Evolutionary conservation across 2,329 filamentous ascomycete genomes (phyloP).

Genomic region (Fusarium sp.): DNA sequence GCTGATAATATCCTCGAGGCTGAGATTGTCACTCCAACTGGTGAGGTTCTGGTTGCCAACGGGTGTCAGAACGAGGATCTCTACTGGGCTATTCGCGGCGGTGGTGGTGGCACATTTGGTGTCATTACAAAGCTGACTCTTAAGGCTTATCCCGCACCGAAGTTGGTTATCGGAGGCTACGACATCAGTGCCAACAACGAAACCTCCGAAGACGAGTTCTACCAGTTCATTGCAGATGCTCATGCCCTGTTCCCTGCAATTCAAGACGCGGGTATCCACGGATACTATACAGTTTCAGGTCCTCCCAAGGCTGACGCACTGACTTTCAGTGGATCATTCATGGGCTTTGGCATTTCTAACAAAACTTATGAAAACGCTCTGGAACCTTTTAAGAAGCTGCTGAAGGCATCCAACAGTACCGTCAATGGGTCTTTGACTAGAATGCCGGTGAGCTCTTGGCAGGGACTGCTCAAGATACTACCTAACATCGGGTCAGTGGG

Average conservation of each 20-base stretch:
- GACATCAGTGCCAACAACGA: background rate
- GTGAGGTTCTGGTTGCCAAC: background rate
- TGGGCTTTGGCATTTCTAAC: background rate
- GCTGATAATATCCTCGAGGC: constrained; percentile 1
- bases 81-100: constrained; percentile 1
- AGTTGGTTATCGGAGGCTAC: background rate
- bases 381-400: background rate
- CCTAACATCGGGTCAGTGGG: background rate
- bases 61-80: background rate
- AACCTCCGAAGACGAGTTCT: fast-evolving
- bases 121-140: constrained; percentile 1
- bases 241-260: background rate
- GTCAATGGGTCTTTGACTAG: background rate
- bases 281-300: background rate
- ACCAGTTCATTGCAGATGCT: background rate
- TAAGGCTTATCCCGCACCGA: background rate
- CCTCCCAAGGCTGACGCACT: background rate
- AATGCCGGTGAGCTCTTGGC: background rate
- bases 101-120: constrained; percentile 5
- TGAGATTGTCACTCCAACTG: background rate
- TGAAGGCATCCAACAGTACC: background rate
- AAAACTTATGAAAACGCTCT: background rate
- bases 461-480: background rate
- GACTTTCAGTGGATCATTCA: background rate
- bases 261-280: background rate